Evolutionary conservation across 768 basidiomycete species (phyloP), one percentile per base, ranked within the genome.

Genomic region (Suillus tomentosus): DNA sequence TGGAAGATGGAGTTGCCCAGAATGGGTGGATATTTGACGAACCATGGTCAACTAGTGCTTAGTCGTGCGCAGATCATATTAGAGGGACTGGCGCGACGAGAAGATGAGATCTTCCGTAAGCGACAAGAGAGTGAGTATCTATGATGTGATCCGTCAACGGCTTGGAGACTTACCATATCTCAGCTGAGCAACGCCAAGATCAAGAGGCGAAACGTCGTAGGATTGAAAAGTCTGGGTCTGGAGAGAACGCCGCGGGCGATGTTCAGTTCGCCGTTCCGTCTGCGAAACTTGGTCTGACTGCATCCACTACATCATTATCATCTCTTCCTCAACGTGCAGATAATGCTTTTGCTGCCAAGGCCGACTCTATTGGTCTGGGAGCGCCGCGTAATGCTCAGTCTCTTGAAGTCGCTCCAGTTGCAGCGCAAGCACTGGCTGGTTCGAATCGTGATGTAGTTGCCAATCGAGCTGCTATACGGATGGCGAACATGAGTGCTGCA

Each of bases 1-100:
- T 99, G 97, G 97, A 95, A 92, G 78, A 82, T 83, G 78, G 94
- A 95, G 75, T 81, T 99, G 45, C 89, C 93, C 42, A 85, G 91
- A 72, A 99, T 99, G 97, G 96, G 96, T 61, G 97, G 97, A 54
- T 99, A 99, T 79, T 71, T 99, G 72, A 96, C 96, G 57, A 89
- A 97, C 72, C 90, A 97, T 77, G 97, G 97, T 63, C 84, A 86
- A 71, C 84, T 99, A 75, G 90, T 94, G 74, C 80, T 98, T 67
- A 80, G 85, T 58, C 84, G 96, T 77, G 93, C 90, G 56, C 91
- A 97, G 80, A 88, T 98, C 72, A 97, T 99, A 72, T 85, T 99
- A 76, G 93, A 96, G 76, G 96, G 95, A 65, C 82, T 99, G 66
- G 95, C 96, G n/a, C 84, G 83, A 76, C 82, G 91, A 73, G 97